Percentiles rank a stretch among this genome's conserved stretches.
Conservation (phyloP, 306 rosid species). For the Fragaria nilgerrensis region DNA sequence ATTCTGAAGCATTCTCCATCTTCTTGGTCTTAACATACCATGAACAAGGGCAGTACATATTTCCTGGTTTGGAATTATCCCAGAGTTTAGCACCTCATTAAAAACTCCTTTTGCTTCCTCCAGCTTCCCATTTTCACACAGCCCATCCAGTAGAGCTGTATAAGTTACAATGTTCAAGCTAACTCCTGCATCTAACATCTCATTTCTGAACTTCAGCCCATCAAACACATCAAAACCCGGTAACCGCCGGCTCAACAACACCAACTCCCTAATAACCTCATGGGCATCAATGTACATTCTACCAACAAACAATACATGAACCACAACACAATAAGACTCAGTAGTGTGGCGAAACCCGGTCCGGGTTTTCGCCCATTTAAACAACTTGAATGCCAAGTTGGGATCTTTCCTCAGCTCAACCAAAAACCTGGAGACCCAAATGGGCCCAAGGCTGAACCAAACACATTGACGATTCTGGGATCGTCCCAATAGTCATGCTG, state of each 20-base stretch:
- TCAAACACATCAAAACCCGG: conserved; percentile 65
- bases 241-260: conserved; percentile 46
- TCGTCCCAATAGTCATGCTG: conserved; percentile 44
- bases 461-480: conserved; percentile 34
- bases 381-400: conserved; percentile 60
- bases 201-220: conserved; percentile 56
- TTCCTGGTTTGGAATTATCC: conserved; percentile 57
- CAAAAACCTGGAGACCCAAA: conserved; percentile 61
- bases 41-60: conserved; percentile 69
- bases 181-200: conserved; percentile 69
- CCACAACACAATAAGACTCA: conserved; percentile 72
- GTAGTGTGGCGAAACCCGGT: conserved; percentile 52
- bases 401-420: conserved; percentile 64
- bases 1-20: conserved; percentile 53
- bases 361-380: conserved; percentile 51
- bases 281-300: conserved; percentile 55
- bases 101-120: conserved; percentile 77
- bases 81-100: conserved; percentile 53
- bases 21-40: conserved; percentile 72
- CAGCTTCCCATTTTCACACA: conserved; percentile 74
- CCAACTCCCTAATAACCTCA: conserved; percentile 52
- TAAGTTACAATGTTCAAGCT: conserved; percentile 56
- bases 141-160: conserved; percentile 74
- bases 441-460: conserved; percentile 61
- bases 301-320: conserved; percentile 66